These are phyloP conservation scores for Gymnopilus dilepis DNA, from an alignment of 768 basidiomycete species.

Conservation along the genomic window DNA sequence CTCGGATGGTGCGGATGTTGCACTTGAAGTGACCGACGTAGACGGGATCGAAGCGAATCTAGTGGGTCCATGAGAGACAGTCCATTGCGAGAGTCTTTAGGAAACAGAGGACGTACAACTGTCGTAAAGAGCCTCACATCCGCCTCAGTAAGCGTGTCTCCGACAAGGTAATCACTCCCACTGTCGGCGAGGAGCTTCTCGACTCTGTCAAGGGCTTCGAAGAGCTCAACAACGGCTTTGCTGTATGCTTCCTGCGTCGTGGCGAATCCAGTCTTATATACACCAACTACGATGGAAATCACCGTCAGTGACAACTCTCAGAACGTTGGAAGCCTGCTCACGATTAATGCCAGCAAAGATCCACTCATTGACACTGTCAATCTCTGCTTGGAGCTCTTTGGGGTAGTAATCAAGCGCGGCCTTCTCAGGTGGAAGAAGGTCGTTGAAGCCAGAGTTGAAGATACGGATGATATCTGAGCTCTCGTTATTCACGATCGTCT, in stretches of 20 bases:
- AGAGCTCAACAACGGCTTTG: slow-evolving; percentile 72
- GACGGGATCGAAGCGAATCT: slow-evolving; percentile 87
- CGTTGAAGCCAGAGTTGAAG: slow-evolving; percentile 86
- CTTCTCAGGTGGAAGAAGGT: slow-evolving; percentile 66
- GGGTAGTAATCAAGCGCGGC: slow-evolving; percentile 84
- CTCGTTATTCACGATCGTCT: slow-evolving; percentile 95
- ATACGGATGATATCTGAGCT: slow-evolving; percentile 94
- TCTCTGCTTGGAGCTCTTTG: slow-evolving; percentile 66
- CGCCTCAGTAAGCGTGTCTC: slow-evolving; percentile 80
- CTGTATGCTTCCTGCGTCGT: slow-evolving; percentile 82
- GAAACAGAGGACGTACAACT: slow-evolving; percentile 56
- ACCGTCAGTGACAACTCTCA: neutral
- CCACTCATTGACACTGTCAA: slow-evolving; percentile 86
- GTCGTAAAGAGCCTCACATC: slow-evolving; percentile 93
- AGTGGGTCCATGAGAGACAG: neutral
- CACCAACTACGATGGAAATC: slow-evolving; percentile 58
- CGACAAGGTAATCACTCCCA: slow-evolving; percentile 85
- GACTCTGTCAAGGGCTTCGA: slow-evolving; percentile 78
- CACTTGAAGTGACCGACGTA: slow-evolving; percentile 95
- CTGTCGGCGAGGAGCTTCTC: slow-evolving; percentile 66
- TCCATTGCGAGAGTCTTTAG: neutral
- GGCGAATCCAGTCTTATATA: slow-evolving; percentile 92
- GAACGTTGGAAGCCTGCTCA: slow-evolving; percentile 29
- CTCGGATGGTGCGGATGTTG: slow-evolving; percentile 83
- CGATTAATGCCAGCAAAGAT: slow-evolving; percentile 87